Evolutionary conservation across 768 basidiomycete species (phyloP).

Genomic region (Agrocybe chaxingu): DNA sequence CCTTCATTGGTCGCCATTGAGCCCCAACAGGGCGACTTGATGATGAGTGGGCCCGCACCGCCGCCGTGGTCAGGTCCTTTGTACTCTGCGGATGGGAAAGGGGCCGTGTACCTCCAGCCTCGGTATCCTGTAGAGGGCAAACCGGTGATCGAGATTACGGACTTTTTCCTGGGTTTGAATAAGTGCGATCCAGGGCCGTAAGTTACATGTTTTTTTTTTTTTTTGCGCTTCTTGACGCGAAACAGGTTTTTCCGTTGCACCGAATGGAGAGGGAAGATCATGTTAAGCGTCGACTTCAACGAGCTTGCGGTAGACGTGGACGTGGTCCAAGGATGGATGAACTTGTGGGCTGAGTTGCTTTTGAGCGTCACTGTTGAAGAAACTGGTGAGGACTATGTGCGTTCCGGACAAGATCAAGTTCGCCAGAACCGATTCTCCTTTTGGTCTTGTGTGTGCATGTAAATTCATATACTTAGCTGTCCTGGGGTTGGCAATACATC

Average conservation of each 20-base stretch:
- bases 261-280: conserved; percentile 16
- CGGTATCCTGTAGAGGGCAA: conserved; percentile 6
- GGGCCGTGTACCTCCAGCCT: conserved; percentile 10
- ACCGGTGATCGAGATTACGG: conserved; percentile 14
- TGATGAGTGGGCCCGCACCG: conserved; percentile 10
- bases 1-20: conserved; percentile 16
- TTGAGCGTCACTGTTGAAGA: conserved; percentile 5
- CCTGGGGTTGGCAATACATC: no score
- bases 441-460: no score
- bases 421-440: not conserved
- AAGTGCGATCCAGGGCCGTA: conserved; percentile 19
- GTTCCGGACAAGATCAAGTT: not conserved
- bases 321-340: conserved; percentile 14
- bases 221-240: not conserved
- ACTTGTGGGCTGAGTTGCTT: conserved; percentile 13
- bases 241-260: conserved; percentile 16
- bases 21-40: conserved; percentile 12
- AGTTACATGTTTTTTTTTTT: not conserved
- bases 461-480: no score
- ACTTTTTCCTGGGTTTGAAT: conserved; percentile 16
- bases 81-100: conserved; percentile 15
- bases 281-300: conserved; percentile 16
- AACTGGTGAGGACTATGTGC: not conserved
- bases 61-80: conserved; percentile 14
- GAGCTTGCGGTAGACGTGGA: conserved; percentile 14